These are phyloP conservation scores for Monilinia vaccinii-corymbosi DNA, from an alignment of 2,329 filamentous ascomycete genomes.

Conservation along the genomic window DNA sequence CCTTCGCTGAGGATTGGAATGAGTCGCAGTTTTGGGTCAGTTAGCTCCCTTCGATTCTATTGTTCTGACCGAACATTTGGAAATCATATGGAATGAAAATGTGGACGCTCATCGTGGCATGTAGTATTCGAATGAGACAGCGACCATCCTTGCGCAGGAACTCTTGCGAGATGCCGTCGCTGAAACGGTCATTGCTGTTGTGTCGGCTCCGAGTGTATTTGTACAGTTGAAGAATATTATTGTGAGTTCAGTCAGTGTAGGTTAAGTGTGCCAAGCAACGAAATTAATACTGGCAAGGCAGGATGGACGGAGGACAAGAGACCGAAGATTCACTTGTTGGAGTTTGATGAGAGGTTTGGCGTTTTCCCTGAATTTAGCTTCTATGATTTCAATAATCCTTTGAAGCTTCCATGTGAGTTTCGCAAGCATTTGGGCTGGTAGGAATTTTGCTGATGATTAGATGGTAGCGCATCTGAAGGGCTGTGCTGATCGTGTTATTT, in stretches of 20 bases:
- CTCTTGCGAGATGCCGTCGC: constrained; percentile 52
- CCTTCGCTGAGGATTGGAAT: constrained; percentile 76
- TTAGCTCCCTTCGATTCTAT: constrained; percentile 31
- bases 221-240: constrained; percentile 62
- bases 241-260: not conserved
- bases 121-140: constrained; percentile 66
- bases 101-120: not conserved
- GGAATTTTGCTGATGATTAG: not conserved
- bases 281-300: not conserved
- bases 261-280: constrained; percentile 7
- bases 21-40: constrained; percentile 74
- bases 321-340: constrained; percentile 58
- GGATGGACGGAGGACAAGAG: constrained; percentile 30
- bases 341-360: constrained; percentile 64
- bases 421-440: too few relatives aligned
- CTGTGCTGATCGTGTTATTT: constrained; percentile 58
- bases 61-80: not conserved
- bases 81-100: not conserved
- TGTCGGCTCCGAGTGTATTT: constrained; percentile 71
- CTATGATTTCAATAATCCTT: constrained; percentile 65
- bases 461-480: constrained; percentile 47
- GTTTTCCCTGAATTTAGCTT: constrained; percentile 66
- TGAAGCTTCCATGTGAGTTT: constrained; percentile 49
- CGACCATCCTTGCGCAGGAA: constrained; percentile 51
- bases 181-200: constrained; percentile 53